Evolutionary conservation across 75 land plant species (phyloP).

Genomic region (Pinus albicaulis): DNA sequence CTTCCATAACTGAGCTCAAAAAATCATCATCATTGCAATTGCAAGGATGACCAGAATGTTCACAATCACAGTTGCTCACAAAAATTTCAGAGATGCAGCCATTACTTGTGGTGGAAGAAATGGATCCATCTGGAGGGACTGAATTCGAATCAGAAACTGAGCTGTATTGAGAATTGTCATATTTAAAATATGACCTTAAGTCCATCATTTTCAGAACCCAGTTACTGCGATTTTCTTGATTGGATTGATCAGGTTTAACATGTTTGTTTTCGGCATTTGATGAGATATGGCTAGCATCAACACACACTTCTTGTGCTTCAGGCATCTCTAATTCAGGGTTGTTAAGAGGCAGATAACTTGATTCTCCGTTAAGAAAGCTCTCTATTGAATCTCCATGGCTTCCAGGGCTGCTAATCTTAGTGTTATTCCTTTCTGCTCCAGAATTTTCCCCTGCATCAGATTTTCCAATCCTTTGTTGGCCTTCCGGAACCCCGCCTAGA

Average conservation of each 20-base stretch:
- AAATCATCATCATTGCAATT: conserved; percentile 1
- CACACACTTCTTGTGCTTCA: background rate
- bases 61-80: background rate
- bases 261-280: background rate
- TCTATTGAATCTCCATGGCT: background rate
- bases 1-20: background rate
- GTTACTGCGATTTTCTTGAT: background rate
- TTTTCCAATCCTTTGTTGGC: background rate
- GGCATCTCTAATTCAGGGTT: no score
- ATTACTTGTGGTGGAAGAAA: background rate
- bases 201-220: background rate
- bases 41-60: background rate
- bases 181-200: background rate
- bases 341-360: background rate
- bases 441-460: background rate
- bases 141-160: background rate
- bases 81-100: background rate
- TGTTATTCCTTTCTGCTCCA: background rate
- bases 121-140: background rate
- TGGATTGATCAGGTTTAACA: background rate
- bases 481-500: background rate
- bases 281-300: background rate
- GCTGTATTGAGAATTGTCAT: background rate
- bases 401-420: background rate
- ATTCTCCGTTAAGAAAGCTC: no score